These are phyloP conservation scores for Exophiala oligosperma DNA, from an alignment of 2,329 filamentous ascomycete species.

Conservation along the genomic window DNA sequence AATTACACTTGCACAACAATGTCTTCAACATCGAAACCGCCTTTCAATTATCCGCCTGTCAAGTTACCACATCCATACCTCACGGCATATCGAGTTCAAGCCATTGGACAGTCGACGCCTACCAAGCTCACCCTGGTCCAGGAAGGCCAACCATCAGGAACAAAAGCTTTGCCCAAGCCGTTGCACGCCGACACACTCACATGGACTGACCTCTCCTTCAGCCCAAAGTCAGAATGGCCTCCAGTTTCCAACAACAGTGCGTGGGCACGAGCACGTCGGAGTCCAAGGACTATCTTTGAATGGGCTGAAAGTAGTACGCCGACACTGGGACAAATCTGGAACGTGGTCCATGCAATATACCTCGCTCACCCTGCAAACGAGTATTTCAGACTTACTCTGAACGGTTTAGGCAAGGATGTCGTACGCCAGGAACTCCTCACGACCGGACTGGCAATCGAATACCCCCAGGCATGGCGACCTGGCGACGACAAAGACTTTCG, in stretches of 20 bases:
- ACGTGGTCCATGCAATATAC: conserved; percentile 40
- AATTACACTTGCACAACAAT: background rate
- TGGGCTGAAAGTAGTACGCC: conserved; percentile 37
- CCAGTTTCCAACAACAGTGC: conserved; percentile 40
- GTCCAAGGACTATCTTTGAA: conserved; percentile 33
- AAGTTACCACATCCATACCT: conserved; percentile 51
- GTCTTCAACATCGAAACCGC: background rate
- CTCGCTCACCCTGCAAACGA: conserved; percentile 36
- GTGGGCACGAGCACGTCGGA: conserved; percentile 37
- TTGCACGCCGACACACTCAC: conserved; percentile 35
- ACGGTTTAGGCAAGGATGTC: conserved; percentile 31
- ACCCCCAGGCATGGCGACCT: conserved; percentile 40
- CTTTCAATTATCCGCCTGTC: conserved; percentile 37
- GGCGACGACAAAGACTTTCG: conserved; percentile 10
- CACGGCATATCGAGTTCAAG: conserved; percentile 43
- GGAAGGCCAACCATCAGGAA: conserved; percentile 36
- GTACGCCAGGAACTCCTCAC: conserved; percentile 34
- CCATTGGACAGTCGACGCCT: conserved; percentile 32
- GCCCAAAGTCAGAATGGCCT: conserved; percentile 28
- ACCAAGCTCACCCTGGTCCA: conserved; percentile 36
- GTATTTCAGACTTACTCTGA: conserved; percentile 37
- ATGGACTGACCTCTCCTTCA: conserved; percentile 33
- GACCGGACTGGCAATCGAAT: conserved; percentile 44
- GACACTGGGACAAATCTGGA: conserved; percentile 42
- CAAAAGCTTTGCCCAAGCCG: conserved; percentile 35